Base-by-base conservation (phyloP, 768 basidiomycete genomes). In the Grammothele lineata region DNA sequence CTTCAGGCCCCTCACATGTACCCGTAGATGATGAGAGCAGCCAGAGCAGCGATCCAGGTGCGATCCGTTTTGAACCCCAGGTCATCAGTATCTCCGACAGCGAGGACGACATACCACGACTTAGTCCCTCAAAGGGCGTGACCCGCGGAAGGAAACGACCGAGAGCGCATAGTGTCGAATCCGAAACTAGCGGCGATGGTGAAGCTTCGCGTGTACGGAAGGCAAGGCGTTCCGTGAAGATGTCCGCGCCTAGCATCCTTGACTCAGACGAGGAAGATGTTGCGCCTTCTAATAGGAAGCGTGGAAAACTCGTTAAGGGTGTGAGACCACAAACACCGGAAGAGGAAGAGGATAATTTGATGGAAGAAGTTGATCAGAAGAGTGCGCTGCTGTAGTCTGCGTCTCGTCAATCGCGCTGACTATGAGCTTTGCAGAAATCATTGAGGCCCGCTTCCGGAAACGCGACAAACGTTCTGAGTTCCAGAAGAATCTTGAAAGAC, bases 341-440 rank as follows among this genome's bases (percentile, higher is more conserved):
- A 19, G 69, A 71, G 17, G 61, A 68, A 19, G 74, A 70, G 18
- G 69, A 75, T 23, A 76, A 76, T 40, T 54, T 71, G 17, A 53
- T 74, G 32, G 70, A 69, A 15, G 70, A 80, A 54, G 68, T 84
- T 7, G 76, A 85, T 37, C 69, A 76, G 68, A 69, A 80, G 51
- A 72, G 86, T 84, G 56, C 17, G 40, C 47, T 22, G 35, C 30
- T 5, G 6, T 38, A n/a, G 36, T 44, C 36, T 15, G 30, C 12
- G 7, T 19, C 14, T n/a, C n/a, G n/a, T n/a, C n/a, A n/a, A n/a
- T n/a, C n/a, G n/a, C n/a, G n/a, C n/a, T n/a, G n/a, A n/a, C n/a
- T n/a, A n/a, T n/a, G n/a, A n/a, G n/a, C n/a, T n/a, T n/a, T 26
- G 6, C 50, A 89, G 84, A 69, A 43, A 84, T 91, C 23, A 66